Evolutionary conservation across 441 rosid genomes (phyloP), one percentile per base, ranked within the genome.

Genomic region (Geranium incanum): DNA sequence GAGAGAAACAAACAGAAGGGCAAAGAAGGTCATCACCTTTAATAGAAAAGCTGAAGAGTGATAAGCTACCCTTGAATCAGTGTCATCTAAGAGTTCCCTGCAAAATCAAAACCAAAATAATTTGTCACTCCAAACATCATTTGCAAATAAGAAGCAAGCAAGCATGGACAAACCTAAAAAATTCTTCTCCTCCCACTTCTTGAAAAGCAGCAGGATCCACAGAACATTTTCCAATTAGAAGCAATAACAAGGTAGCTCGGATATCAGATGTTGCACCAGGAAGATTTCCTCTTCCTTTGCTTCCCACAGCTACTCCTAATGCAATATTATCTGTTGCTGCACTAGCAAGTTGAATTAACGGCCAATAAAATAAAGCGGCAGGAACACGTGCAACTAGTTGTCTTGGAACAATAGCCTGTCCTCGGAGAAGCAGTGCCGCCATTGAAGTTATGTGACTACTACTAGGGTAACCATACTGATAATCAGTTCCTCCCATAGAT

Each of bases 261-360:
- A 95, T 93, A 78, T 95, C 99, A 33, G 99, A 89, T 71, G 93
- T 94, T 64, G 97, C 91, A 71, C 99, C 99, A 52, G 98, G 97
- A 76, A 95, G 84, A 74, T 93, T 93, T 79, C 98, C 99, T 81
- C 93, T 90, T 81, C 99, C 99, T 83, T 95, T 93, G 81, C 99
- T 95, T 80, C 98, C 99, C 82, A 95, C 99, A n/a, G 99, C 97
- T 60, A 95, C 95, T 79, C 98, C 97, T 82, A 93, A 83, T 64
- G 98, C 88, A 52, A 95, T 89, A 80, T 93, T 90, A 78, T 95
- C 99, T 45, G 98, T 87, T 60, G 98, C 97, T 66, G 98, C 99
- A 75, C 93, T 88, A 67, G 97, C 99, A 45, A 95, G 94, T 80
- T 93, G 99, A 82, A 95, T 85, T 85, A 95, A 82, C 6, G 99